Evolutionary conservation across 2,329 filamentous ascomycete genomes (phyloP), one percentile per base, ranked within the genome.

Genomic region (Cladosporium sp.): DNA sequence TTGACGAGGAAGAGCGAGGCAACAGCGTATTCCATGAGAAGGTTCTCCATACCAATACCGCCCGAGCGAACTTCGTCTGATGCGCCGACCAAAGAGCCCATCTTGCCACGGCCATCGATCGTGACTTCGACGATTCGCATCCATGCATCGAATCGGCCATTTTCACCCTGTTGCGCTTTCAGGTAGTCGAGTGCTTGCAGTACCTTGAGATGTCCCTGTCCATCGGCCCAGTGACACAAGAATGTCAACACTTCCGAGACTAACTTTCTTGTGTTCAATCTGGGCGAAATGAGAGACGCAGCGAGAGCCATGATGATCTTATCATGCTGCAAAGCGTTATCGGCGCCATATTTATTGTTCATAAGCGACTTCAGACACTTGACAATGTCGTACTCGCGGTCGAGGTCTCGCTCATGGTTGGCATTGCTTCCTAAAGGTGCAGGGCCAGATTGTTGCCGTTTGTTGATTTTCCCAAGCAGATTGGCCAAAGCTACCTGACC

Each of bases 301-400:
- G 90, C 91, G 53, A 99, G 84, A 1, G 95, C 91, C 65, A 96
- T 88, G 69, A 97, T 89, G 69, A 98, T 91, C 75, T 94, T 92
- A 75, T 95, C 91, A 76, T 98, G 93, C 67, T 88, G 84, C 65
- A 99, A 83, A 21, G 95, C 95, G 84, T 99, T 93, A 76, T 99
- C 95, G 68, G 95, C 95, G 68, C 95, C 95, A 77, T 96, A 98
- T 78, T 97, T 97, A 86, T 97, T 99, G 87, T 99, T 99, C 91
- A 98, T 96, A 66, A 98, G 81, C 35, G 93, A 93, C 82, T 98
- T 98, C 66, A 99, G 80, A 81, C 95, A 98, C 81, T 99, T 99
- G 76, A 97, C 88, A 69, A 99, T 97, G 76, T 98, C 95, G 77
- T 98, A 98, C 80, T 97, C 93, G 71, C 91, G 88, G 75, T 97